These are phyloP conservation scores for Rhizopogon sp. DNA, from an alignment of 768 basidiomycete genomes.

Conservation along the genomic window DNA sequence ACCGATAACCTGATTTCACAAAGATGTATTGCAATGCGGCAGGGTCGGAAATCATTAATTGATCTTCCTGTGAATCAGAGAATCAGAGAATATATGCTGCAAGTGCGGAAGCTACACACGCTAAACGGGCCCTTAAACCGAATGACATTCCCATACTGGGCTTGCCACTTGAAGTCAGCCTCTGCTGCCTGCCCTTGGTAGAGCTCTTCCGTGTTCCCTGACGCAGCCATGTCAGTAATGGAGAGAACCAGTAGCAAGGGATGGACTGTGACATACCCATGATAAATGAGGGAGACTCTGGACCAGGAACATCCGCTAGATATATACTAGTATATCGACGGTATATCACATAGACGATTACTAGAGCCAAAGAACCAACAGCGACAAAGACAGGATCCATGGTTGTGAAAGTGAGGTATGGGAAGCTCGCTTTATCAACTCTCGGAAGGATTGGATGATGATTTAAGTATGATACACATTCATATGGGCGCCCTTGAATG, in stretches of 20 bases:
- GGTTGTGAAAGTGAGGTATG: neutral
- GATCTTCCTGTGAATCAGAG: too few relatives aligned
- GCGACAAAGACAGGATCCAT: slow-evolving; percentile 8
- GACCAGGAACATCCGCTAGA: slow-evolving; percentile 15
- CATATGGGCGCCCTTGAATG: too few relatives aligned
- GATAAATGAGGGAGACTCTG: slow-evolving; percentile 17
- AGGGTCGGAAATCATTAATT: too few relatives aligned
- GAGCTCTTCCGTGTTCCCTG: slow-evolving; percentile 27
- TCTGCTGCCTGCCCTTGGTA: slow-evolving; percentile 13
- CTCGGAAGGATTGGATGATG: too few relatives aligned
- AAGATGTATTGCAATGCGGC: too few relatives aligned
- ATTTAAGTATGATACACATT: too few relatives aligned
- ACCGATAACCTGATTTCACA: too few relatives aligned
- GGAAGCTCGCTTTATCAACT: neutral
- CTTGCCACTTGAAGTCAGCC: too few relatives aligned
- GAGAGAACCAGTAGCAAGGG: slow-evolving; percentile 1
- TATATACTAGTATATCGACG: neutral
- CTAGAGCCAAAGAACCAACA: slow-evolving; percentile 5
- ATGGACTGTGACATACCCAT: slow-evolving; percentile 3
- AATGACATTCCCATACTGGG: too few relatives aligned
- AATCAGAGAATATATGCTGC: too few relatives aligned
- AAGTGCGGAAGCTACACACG: too few relatives aligned
- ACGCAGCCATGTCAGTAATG: slow-evolving; percentile 13
- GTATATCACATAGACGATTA: slow-evolving; percentile 3
- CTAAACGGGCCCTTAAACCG: too few relatives aligned